phyloP scores from a whole-genome alignment of 306 rosid species.

The Fragaria nilgerrensis region DNA sequence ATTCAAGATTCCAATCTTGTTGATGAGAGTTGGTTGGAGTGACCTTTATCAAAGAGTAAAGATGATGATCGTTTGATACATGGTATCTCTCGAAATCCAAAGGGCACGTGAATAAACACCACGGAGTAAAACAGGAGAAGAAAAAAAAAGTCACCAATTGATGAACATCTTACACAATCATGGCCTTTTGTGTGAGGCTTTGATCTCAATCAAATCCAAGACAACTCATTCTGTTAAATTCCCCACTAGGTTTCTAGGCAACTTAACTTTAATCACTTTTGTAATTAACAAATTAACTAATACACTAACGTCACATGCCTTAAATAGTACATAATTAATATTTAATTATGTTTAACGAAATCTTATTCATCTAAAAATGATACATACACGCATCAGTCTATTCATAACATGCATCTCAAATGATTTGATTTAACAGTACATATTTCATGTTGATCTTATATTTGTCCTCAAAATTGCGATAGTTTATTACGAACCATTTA shows the following conservation, averaged over 20 bases:
- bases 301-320: neutral
- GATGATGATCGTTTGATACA: conserved; percentile 30
- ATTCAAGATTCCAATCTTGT: conserved; percentile 29
- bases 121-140: neutral
- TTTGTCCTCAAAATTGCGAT: neutral
- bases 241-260: conserved; percentile 25
- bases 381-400: neutral
- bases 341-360: neutral
- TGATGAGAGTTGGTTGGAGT: conserved; percentile 1
- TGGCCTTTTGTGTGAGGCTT: conserved; percentile 37
- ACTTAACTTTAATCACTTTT: neutral
- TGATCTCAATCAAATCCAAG: conserved; percentile 35
- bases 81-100: conserved; percentile 37
- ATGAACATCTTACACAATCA: conserved; percentile 24
- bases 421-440: neutral
- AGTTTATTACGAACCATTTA: neutral
- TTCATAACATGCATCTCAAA: neutral
- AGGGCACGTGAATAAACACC: conserved; percentile 40
- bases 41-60: conserved; percentile 23
- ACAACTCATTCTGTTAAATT: conserved; percentile 29
- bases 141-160: conserved; percentile 19
- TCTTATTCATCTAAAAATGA: neutral
- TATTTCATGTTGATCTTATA: neutral
- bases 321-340: neutral
- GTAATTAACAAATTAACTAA: neutral